These are phyloP conservation scores for Typha latifolia DNA, from an alignment of 176 grass and related monocot species.

Conservation along the genomic window DNA sequence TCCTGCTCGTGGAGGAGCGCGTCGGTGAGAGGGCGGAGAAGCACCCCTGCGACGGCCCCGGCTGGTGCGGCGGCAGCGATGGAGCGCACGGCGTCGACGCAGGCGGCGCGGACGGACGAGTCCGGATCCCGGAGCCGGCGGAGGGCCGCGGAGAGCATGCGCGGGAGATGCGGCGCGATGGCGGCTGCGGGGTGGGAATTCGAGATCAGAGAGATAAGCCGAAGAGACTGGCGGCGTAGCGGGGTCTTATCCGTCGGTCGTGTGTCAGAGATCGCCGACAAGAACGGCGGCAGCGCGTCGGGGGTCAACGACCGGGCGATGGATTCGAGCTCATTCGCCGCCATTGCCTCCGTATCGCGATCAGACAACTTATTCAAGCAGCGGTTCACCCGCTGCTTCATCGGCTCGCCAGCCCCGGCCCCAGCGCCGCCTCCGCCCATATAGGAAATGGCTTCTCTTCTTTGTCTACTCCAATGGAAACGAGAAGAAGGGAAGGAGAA, in stretches of 20 bases:
- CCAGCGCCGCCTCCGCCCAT: neutral
- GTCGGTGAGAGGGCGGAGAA: slow-evolving; percentile 39
- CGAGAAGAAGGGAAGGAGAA: neutral
- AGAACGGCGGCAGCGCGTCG: slow-evolving; percentile 45
- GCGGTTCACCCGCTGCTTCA: slow-evolving; percentile 88
- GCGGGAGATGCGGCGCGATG: slow-evolving; percentile 63
- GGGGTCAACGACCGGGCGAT: slow-evolving; percentile 56
- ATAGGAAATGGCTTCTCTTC: neutral
- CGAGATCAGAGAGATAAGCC: slow-evolving; percentile 57
- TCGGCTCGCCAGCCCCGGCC: slow-evolving; percentile 20
- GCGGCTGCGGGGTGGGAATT: slow-evolving; percentile 34
- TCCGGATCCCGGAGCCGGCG: slow-evolving; percentile 76
- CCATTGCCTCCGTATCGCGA: slow-evolving; percentile 96
- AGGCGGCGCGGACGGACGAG: slow-evolving; percentile 83
- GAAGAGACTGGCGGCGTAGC: slow-evolving; percentile 84
- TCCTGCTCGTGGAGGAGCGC: slow-evolving; percentile 93
- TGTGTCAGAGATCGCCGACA: slow-evolving; percentile 74
- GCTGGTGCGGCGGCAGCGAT: slow-evolving; percentile 22
- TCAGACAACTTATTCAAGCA: slow-evolving; percentile 72
- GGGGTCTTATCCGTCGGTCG: slow-evolving; percentile 62
- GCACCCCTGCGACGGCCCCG: neutral
- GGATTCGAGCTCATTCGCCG: slow-evolving; percentile 64
- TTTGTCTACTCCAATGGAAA: neutral
- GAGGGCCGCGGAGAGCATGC: slow-evolving; percentile 59
- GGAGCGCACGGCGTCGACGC: slow-evolving; percentile 72